A percentile compares a stretch with the other conserved stretches of the same genome.
Evolutionary conservation across 2,329 filamentous ascomycete species (phyloP).

Genomic region (Arachnomyces sp.): DNA sequence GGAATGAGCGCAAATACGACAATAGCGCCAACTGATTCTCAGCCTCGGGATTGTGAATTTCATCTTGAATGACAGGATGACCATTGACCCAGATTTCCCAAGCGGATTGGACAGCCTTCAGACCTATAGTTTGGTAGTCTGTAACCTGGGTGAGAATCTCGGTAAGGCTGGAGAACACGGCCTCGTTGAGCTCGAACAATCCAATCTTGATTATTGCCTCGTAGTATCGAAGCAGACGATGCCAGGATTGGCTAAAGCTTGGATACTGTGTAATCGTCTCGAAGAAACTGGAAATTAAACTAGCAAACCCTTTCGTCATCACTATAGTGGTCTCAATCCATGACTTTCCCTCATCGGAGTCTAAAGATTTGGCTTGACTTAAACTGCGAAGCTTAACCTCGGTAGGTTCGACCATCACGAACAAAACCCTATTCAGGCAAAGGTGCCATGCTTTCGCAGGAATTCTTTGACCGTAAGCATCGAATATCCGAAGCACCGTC

Average conservation of each 20-base stretch:
- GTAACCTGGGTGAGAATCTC: constrained; percentile 49
- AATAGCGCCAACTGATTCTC: constrained; percentile 77
- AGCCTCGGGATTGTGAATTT: constrained; percentile 36
- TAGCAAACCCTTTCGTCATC: constrained; percentile 64
- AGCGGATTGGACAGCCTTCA: constrained; percentile 49
- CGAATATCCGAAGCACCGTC: constrained; percentile 82
- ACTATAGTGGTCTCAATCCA: constrained; percentile 72
- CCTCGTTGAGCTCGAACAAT: constrained; percentile 63
- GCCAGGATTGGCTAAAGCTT: constrained; percentile 68
- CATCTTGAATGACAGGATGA: constrained; percentile 46
- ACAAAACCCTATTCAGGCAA: constrained; percentile 72
- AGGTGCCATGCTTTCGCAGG: constrained; percentile 73
- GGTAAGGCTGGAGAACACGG: constrained; percentile 60
- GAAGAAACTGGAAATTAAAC: constrained; percentile 68
- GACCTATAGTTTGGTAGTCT: constrained; percentile 34
- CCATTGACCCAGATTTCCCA: constrained; percentile 66
- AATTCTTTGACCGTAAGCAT: constrained; percentile 78
- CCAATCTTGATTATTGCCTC: constrained; percentile 55
- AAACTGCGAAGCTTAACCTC: constrained; percentile 40
- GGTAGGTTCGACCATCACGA: constrained; percentile 67
- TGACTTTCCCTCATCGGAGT: constrained; percentile 37
- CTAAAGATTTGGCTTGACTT: constrained; percentile 16
- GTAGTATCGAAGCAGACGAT: constrained; percentile 63
- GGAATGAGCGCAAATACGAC: constrained; percentile 71
- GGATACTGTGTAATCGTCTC: constrained; percentile 59